Base-by-base conservation (phyloP, 257 asterid species). In the Sherardia arvensis region DNA sequence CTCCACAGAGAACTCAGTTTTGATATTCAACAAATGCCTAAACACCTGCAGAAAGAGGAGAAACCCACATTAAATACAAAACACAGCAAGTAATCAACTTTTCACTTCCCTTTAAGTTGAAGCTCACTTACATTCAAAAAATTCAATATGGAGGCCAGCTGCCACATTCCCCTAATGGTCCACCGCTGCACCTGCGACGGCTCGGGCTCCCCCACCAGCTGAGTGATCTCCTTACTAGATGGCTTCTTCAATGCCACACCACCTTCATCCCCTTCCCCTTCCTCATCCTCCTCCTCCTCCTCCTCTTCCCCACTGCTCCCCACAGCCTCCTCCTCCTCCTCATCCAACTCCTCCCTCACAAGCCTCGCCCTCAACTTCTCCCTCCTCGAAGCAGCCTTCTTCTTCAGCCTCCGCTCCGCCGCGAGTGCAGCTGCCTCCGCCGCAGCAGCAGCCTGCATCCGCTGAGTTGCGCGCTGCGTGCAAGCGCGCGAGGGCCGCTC, bases 401-500 rank as follows among this genome's bases (percentile, higher is more conserved):
- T 85, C 75, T 73, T 80, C 9, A 32, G 69, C 79, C 81, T 85
- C 84, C 83, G 77, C 72, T 81, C 94, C 5, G 71, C 74, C 47
- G 79, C 87, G 17, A 76, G 84, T 73, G 74, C 71, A 4, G 74
- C 86, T 4, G 96, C 97, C 77, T 83, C 95, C 0, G 95, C 97
- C 36, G 81, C 85, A 0, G 97, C 96, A 0, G 97, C 96, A 0
- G 95, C 91, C 78, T 85, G 91, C 75, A 92, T 9, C 84, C 91
- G 73, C 34, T 88, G 95, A 4, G 87, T 95, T 1, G 99, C 97
- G 21, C 97, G 77, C 68, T 87, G 90, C 8, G 99, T 90, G 72
- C 99, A 93, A 40, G 96, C 99, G 88, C 99, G 83, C 4, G 99
- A 82, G 10, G 95, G 99, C 81, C 99, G 83, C 83, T 87, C 90